Evolutionary conservation across 2,329 filamentous ascomycete species (phyloP), one percentile per base, ranked within the genome.

Genomic region (Fusarium haematococcum): DNA sequence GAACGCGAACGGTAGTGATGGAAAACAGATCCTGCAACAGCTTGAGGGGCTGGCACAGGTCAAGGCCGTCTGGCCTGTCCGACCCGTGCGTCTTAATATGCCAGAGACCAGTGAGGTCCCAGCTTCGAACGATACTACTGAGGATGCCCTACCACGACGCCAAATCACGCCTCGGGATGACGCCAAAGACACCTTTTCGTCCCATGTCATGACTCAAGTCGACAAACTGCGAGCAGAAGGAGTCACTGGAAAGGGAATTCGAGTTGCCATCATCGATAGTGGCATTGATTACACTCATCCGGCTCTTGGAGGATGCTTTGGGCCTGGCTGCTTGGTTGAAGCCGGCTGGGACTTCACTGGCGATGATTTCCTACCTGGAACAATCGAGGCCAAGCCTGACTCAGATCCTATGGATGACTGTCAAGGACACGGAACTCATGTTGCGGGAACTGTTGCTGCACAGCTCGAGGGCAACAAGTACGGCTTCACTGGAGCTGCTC

Each of bases 241-340:
- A 2, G 68, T 86, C 69, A 84, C 81, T 2, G 87, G 87, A 37
- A 83, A 84, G 70, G 87, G 86, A 37, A 81, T 88, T 79, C 86
- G 85, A 70, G 81, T 89, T 71, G 87, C 80, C 52, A 81, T 89
- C 25, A 82, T 89, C 41, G 87, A 88, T 77, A 86, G 84, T 18
- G 87, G 87, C 71, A 83, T 90, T 58, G 90, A 92, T 77, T 92
- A 91, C 77, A 85, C 82, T 0, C 90, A 92, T 75, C 88, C 89
- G 2, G 88, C 88, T n/a, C 85, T 92, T 3, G 90, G 90, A 18
- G 89, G 89, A 61, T 90, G 90, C 75, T 91, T 91, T 76, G 90
- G 90, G 5, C 76, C 84, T 5, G 88, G 87, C 14, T 91, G 86
- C 77, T 80, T 91, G 61, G 87, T 92, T 23, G 84, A 84, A 7